Percentiles rank a stretch among this genome's conserved stretches.
phyloP scores from a whole-genome alignment of 129 eudicot genomes.

The Chrysanthemum lavandulifolium region DNA sequence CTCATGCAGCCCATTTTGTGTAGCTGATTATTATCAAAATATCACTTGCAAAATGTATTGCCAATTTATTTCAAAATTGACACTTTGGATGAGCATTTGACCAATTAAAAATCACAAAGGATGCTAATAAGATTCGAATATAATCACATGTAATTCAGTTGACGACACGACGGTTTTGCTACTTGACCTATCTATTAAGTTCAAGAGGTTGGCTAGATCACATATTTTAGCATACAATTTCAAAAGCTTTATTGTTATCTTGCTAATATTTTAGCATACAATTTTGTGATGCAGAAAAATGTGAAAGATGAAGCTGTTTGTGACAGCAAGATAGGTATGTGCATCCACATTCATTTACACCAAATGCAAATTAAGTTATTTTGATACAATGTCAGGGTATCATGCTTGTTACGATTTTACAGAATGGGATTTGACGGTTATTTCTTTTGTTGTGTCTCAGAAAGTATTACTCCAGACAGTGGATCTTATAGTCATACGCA shows the following conservation, averaged over 20 bases:
- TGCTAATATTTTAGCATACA: conserved; percentile 1
- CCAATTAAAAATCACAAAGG: background rate
- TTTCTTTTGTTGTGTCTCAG: conserved; percentile 28
- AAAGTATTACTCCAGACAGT: conserved; percentile 3
- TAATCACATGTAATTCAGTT: background rate
- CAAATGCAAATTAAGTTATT: no score
- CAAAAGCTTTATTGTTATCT: background rate
- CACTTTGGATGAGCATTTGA: background rate
- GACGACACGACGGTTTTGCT: background rate
- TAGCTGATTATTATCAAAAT: no score
- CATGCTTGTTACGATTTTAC: background rate
- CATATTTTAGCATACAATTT: background rate
- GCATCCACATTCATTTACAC: no score
- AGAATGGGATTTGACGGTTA: conserved; percentile 4
- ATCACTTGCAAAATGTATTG: no score
- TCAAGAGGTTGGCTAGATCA: no score
- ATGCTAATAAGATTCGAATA: background rate
- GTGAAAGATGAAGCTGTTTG: no score
- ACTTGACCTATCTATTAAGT: no score
- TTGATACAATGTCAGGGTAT: background rate
- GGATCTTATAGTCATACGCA: no score
- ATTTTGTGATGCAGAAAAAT: conserved; percentile 28
- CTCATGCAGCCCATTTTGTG: no score
- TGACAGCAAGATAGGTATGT: no score
- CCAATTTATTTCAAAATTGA: no score